These are phyloP conservation scores for Hypericum perforatum DNA, from an alignment of 345 rosid genomes.

Conservation along the genomic window DNA sequence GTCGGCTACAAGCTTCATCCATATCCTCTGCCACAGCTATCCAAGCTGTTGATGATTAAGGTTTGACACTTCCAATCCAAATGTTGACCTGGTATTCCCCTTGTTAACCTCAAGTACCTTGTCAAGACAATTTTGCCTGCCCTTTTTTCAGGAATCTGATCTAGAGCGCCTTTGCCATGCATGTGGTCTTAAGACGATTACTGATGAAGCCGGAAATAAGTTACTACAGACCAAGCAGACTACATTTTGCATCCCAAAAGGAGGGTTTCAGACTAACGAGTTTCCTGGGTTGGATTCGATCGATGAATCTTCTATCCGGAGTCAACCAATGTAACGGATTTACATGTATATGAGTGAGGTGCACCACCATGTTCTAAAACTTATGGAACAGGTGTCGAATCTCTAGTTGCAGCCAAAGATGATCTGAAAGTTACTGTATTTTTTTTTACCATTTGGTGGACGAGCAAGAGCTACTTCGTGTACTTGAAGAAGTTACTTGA, in stretches of 20 bases:
- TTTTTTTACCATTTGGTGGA: too few relatives aligned
- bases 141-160: constrained; percentile 48
- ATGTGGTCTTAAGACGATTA: constrained; percentile 57
- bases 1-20: constrained; percentile 92
- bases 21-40: constrained; percentile 49
- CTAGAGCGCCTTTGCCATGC: constrained; percentile 58
- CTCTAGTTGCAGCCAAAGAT: too few relatives aligned
- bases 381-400: too few relatives aligned
- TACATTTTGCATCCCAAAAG: constrained; percentile 42
- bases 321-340: too few relatives aligned
- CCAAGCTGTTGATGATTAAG: constrained; percentile 65
- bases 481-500: too few relatives aligned
- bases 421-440: too few relatives aligned
- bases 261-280: constrained; percentile 29
- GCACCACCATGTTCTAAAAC: too few relatives aligned
- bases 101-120: background rate
- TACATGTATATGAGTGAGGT: too few relatives aligned
- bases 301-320: constrained; percentile 3
- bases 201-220: constrained; percentile 45
- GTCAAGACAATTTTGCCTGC: background rate
- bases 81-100: background rate
- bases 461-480: too few relatives aligned
- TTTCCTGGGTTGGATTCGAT: constrained; percentile 34
- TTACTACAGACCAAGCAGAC: constrained; percentile 58
- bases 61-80: constrained; percentile 16